A percentile compares a stretch with the other conserved stretches of the same genome.
phyloP scores from a whole-genome alignment of 2,329 filamentous ascomycete species.

The Aspergillus nomiae region DNA sequence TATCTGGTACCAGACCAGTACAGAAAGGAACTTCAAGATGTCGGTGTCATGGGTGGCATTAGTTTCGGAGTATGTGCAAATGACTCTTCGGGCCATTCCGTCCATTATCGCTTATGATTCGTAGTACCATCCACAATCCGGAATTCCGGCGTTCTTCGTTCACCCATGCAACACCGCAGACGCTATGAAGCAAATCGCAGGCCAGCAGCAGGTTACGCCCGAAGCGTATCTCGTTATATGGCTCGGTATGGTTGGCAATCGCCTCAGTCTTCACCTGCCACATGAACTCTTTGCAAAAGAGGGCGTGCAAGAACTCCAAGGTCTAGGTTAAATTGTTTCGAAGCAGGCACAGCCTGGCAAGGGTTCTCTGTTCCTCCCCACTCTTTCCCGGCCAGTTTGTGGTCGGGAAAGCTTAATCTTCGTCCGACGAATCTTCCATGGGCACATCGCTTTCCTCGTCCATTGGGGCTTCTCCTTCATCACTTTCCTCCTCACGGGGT shows the following conservation, averaged over 20 bases:
- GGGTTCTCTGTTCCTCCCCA: slow-evolving; percentile 11
- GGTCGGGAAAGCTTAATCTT: slow-evolving; percentile 56
- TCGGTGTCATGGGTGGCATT: slow-evolving; percentile 71
- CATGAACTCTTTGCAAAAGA: slow-evolving; percentile 57
- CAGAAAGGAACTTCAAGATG: slow-evolving; percentile 61
- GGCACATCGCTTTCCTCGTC: slow-evolving; percentile 70
- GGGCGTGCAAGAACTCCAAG: slow-evolving; percentile 22
- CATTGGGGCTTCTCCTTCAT: slow-evolving; percentile 57
- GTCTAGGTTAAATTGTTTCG: slow-evolving; percentile 17
- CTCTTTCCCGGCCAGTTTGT: slow-evolving; percentile 7
- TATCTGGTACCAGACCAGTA: slow-evolving; percentile 69
- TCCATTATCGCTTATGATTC: slow-evolving; percentile 38
- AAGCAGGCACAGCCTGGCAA: slow-evolving; percentile 19
- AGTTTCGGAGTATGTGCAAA: slow-evolving; percentile 69
- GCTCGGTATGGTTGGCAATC: slow-evolving; percentile 82
- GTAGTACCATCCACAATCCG: slow-evolving; percentile 81
- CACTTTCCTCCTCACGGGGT: slow-evolving; percentile 64
- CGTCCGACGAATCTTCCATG: slow-evolving; percentile 72
- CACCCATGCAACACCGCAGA: slow-evolving; percentile 90
- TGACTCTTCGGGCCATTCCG: slow-evolving; percentile 22
- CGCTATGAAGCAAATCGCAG: slow-evolving; percentile 68
- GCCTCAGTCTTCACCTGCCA: slow-evolving; percentile 77
- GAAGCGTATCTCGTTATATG: slow-evolving; percentile 80
- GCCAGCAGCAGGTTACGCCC: slow-evolving; percentile 39
- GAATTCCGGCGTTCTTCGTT: slow-evolving; percentile 80